Conservation (phyloP, 352 stramenopile species). For the Globisporangium irregulare region DNA sequence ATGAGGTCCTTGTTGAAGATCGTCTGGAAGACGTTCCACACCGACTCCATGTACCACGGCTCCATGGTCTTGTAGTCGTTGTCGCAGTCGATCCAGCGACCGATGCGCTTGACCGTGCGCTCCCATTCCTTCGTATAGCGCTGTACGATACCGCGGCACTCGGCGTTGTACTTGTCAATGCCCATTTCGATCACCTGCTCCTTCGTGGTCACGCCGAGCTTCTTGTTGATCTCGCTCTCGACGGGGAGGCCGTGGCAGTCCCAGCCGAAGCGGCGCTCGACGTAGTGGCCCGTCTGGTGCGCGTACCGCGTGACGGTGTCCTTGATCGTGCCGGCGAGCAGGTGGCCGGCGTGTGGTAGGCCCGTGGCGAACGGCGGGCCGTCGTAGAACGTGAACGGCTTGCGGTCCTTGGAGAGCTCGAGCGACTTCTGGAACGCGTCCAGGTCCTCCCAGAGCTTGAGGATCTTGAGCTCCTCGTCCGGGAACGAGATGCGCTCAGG, state of each 20-base stretch:
- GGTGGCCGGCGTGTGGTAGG: slow-evolving; percentile 98
- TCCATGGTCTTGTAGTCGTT: slow-evolving; percentile 99
- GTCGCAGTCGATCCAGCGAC: slow-evolving; percentile 99
- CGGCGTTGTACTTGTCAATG: slow-evolving; percentile 98
- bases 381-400: slow-evolving; percentile 99
- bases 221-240: slow-evolving; percentile 99
- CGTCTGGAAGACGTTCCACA: slow-evolving; percentile 99
- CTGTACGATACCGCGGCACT: slow-evolving; percentile 97
- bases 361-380: slow-evolving; percentile 98
- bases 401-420: slow-evolving; percentile 88
- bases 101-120: slow-evolving; percentile 95
- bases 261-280: slow-evolving; percentile 97
- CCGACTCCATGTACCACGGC: slow-evolving; percentile 98
- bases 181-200: slow-evolving; percentile 98
- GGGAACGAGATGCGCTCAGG: slow-evolving; percentile 88
- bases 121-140: slow-evolving; percentile 99
- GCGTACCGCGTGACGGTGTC: slow-evolving; percentile 99
- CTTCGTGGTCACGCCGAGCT: slow-evolving; percentile 96
- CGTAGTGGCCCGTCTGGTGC: slow-evolving; percentile 97
- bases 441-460: slow-evolving; percentile 82
- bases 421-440: slow-evolving; percentile 91
- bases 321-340: slow-evolving; percentile 99
- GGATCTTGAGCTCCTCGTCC: slow-evolving; percentile 75
- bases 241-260: slow-evolving; percentile 99
- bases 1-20: slow-evolving; percentile 98